Conservation (phyloP, 129 eudicot species). For the Artemisia tridentata region DNA sequence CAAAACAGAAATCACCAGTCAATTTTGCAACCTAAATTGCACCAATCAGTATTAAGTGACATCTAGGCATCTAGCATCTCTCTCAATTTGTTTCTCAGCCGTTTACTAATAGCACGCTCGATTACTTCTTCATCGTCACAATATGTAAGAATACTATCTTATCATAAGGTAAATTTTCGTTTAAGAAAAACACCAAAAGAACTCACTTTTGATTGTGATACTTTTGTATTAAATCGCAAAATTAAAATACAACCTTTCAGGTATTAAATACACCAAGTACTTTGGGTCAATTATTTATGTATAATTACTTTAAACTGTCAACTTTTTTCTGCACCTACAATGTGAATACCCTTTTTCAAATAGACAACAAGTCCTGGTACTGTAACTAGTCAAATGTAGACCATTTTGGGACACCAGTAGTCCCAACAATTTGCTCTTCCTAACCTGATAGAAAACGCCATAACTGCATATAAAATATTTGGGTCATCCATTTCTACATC, state of each 20-base stretch:
- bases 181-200: not conserved
- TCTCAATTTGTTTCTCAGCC: not conserved
- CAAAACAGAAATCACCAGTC: not conserved
- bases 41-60: not conserved
- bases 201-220: no score
- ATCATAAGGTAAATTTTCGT: not conserved
- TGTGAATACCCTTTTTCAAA: not conserved
- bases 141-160: constrained; percentile 1
- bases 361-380: not conserved
- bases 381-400: not conserved
- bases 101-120: not conserved
- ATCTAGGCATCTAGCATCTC: not conserved
- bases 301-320: not conserved
- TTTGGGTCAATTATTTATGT: not conserved
- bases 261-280: not conserved
- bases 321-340: not conserved
- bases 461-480: not conserved
- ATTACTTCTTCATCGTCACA: constrained; percentile 5
- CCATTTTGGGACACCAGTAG: not conserved
- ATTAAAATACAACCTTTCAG: not conserved
- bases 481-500: not conserved
- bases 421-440: not conserved
- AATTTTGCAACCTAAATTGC: constrained; percentile 5
- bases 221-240: no score
- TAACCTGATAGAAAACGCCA: not conserved